Evolutionary conservation across 108 stramenopile genomes (phyloP).

Genomic region (Bacterosira constricta): DNA sequence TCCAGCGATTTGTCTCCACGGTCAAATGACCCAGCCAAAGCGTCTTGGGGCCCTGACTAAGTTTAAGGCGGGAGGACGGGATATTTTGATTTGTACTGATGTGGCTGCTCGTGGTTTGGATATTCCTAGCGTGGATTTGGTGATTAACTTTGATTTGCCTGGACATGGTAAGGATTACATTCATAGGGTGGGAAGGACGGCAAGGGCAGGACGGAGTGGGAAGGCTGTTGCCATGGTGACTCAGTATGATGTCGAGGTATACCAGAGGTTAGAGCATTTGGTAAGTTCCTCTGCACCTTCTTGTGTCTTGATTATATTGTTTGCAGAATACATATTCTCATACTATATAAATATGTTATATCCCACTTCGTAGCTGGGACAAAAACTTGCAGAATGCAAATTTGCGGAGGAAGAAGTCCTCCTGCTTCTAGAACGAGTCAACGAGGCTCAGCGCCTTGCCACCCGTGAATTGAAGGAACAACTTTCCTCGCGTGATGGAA

Average conservation of each 20-base stretch:
- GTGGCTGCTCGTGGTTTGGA: slow-evolving; percentile 97
- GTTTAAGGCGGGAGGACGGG: slow-evolving; percentile 85
- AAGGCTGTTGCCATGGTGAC: slow-evolving; percentile 98
- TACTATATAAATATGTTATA: slow-evolving; percentile 5
- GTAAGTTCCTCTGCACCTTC: slow-evolving; percentile 7
- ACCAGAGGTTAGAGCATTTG: slow-evolving; percentile 94
- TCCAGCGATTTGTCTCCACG: slow-evolving; percentile 96
- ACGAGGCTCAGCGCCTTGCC: slow-evolving; percentile 94
- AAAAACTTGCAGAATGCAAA: slow-evolving; percentile 85
- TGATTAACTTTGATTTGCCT: slow-evolving; percentile 97
- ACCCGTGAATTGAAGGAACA: slow-evolving; percentile 91
- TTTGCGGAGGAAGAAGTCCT: slow-evolving; percentile 90
- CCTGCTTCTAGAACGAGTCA: slow-evolving; percentile 93
- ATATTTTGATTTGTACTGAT: slow-evolving; percentile 97
- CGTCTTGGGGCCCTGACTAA: slow-evolving; percentile 96
- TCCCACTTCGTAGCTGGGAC: slow-evolving; percentile 58
- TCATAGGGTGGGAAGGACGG: slow-evolving; percentile 97
- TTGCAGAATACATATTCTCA: too few species aligned
- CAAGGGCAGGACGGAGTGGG: slow-evolving; percentile 95
- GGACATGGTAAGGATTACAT: slow-evolving; percentile 97
- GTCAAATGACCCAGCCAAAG: slow-evolving; percentile 98
- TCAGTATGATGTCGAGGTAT: slow-evolving; percentile 99
- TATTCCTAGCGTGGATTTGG: slow-evolving; percentile 95
- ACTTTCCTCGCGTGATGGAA: slow-evolving; percentile 52
- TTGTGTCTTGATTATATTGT: too few species aligned